These are phyloP conservation scores for Scheffersomyces segobiensis DNA, from an alignment of 1,139 yeast species.

Conservation along the genomic window DNA sequence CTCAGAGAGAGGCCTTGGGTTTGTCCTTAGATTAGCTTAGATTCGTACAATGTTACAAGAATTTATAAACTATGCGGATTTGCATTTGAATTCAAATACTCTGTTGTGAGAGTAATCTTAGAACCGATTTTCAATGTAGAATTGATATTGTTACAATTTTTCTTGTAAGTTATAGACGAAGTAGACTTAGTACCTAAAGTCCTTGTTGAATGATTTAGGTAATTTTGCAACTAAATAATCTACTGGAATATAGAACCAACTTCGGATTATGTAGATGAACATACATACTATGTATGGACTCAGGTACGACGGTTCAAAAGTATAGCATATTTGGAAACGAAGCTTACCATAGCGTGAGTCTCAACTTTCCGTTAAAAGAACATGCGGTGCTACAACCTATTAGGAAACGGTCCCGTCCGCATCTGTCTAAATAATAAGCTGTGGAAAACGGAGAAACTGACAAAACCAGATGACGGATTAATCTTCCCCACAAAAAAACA, in stretches of 20 bases:
- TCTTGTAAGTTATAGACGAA: too few relatives aligned
- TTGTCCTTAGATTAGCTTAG: conserved; percentile 19
- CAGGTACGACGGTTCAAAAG: neutral
- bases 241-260: too few relatives aligned
- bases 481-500: neutral
- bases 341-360: neutral
- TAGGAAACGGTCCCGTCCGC: neutral
- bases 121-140: neutral
- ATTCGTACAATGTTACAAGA: neutral
- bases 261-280: too few relatives aligned
- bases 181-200: too few relatives aligned
- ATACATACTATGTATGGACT: too few relatives aligned
- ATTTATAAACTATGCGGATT: neutral
- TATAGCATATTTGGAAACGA: neutral
- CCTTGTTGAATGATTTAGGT: too few relatives aligned
- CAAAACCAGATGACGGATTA: neutral
- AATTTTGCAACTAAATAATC: too few relatives aligned
- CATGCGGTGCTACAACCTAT: neutral
- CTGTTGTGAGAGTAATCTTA: too few relatives aligned
- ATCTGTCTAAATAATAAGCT: neutral
- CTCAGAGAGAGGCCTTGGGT: conserved; percentile 55
- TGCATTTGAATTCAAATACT: neutral
- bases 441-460: neutral
- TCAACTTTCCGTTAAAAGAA: neutral
- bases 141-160: too few relatives aligned